Base-by-base conservation (phyloP, 179 eudicot genomes). In the Vitellaria paradoxa region DNA sequence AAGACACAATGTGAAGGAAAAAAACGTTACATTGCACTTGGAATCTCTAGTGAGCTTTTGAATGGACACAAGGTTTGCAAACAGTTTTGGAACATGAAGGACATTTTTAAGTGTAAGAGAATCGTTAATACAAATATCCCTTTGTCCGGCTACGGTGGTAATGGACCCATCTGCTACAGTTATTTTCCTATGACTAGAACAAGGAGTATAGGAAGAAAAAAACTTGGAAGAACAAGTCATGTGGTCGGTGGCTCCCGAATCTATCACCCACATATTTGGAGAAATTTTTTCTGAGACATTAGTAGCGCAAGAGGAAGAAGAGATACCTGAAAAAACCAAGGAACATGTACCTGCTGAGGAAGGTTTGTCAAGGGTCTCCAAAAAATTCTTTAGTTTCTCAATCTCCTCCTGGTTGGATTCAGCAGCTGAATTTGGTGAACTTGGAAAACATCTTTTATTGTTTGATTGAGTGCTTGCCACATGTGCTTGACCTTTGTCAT, bases 81-180 rank as follows among this genome's bases (percentile, higher is more conserved):
- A 59, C 15, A 59, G 4, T 59, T 59, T 59, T n/a, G 63, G 21
- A 5, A 59, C 63, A 12, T 17, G 26, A 18, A 46, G 73, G 7
- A 69, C 73, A 46, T 30, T 12, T 69, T 9, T 45, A 47, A 47
- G 21, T n/a, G 13, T 69, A 13, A 18, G 20, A 8, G 50, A 23
- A 14, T 46, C n/a, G 9, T 10, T 42, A 1, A 69, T n/a, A 14
- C 0, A 21, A 46, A 30, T 30, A 30, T 30, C 37, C 37, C 37
- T 0, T 30, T 30, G 37, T 2, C 37, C 37, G 2, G 37, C 74
- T 23, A 77, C 61, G 17, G 57, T 55, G 4, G 47, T 42, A 4
- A 69, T 2, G 1, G 80, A 57, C 3, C 80, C 69, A 77, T 77
- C 74, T 14, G 66, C 79, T 17, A 45, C 47, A 7, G 21, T 68